These are phyloP conservation scores for Cordyceps cateniannulata DNA, from an alignment of 2,329 filamentous ascomycete genomes.

Conservation along the genomic window DNA sequence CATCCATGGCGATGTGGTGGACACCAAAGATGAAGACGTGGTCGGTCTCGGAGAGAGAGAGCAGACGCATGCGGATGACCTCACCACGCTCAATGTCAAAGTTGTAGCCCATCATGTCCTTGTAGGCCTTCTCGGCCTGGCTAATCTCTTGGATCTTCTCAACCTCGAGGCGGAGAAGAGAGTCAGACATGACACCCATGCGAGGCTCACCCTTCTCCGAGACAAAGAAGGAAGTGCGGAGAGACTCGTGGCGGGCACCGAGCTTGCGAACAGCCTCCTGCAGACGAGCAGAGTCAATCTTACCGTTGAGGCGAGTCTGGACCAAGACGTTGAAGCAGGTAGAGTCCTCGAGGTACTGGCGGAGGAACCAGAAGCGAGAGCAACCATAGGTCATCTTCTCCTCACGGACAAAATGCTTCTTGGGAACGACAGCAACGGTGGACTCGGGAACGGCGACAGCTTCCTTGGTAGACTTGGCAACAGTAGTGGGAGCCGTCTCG, in stretches of 20 bases:
- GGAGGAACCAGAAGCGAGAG: conserved; percentile 14
- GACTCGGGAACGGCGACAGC: conserved; percentile 1
- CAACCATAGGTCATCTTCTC: conserved; percentile 12
- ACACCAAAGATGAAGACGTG: conserved; percentile 38
- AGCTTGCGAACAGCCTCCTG: conserved; percentile 14
- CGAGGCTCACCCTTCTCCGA: conserved; percentile 16
- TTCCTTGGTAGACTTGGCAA: conserved; percentile 3
- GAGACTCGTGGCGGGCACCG: conserved; percentile 17
- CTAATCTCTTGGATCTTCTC: conserved; percentile 19
- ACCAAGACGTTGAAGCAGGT: conserved; percentile 15
- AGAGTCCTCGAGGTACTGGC: conserved; percentile 14
- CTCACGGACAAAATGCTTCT: conserved; percentile 9
- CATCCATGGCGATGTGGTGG: conserved; percentile 48
- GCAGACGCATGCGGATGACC: conserved; percentile 25
- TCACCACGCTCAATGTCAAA: conserved; percentile 34
- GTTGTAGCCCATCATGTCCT: conserved; percentile 22
- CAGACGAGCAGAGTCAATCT: conserved; percentile 14
- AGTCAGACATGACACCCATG: conserved; percentile 21
- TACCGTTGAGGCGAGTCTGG: conserved; percentile 14
- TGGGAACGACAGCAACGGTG: conserved; percentile 1
- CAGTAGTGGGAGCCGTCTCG: conserved; percentile 1
- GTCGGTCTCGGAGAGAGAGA: conserved; percentile 24
- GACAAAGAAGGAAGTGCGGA: conserved; percentile 18
- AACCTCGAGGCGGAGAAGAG: conserved; percentile 23
- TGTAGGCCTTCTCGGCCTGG: conserved; percentile 22